Percentiles rank a stretch among this genome's conserved stretches.
Evolutionary conservation across 73 alveolate genomes (phyloP).

Genomic region (Uronychia setigera): DNA sequence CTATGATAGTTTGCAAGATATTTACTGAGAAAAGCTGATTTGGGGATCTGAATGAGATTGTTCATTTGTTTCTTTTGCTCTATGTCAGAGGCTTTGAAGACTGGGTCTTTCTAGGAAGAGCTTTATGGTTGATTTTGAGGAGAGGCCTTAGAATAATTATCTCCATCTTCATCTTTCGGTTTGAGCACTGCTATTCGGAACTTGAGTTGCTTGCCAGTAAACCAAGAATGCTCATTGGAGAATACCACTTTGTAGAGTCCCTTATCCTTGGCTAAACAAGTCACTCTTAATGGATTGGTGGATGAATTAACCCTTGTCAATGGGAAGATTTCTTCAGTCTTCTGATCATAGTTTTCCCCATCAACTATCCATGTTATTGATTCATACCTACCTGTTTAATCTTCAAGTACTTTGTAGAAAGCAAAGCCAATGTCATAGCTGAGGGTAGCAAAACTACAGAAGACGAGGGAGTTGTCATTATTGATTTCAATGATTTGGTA

Average conservation of each 20-base stretch:
- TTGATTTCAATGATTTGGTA: constrained; percentile 75
- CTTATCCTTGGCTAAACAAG: constrained; percentile 73
- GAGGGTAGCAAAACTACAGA: constrained; percentile 75
- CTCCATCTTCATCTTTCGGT: constrained; percentile 9
- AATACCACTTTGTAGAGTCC: constrained; percentile 83
- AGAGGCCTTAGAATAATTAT: neutral
- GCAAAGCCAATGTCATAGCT: constrained; percentile 77
- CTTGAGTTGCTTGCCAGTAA: constrained; percentile 71
- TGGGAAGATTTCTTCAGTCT: constrained; percentile 52
- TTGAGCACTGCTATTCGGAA: constrained; percentile 67
- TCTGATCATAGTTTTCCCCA: constrained; percentile 44
- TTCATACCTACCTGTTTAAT: neutral
- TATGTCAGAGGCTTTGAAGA: neutral
- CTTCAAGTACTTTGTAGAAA: constrained; percentile 49
- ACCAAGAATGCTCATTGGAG: constrained; percentile 89
- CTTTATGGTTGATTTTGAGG: neutral
- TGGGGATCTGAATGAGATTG: neutral
- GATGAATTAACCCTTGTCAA: constrained; percentile 15
- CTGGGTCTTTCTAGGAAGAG: neutral
- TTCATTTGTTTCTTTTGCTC: neutral
- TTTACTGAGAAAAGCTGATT: neutral
- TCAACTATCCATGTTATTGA: constrained; percentile 41
- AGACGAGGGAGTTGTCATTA: constrained; percentile 72
- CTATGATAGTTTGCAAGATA: neutral
- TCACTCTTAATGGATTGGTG: constrained; percentile 69